phyloP scores from a whole-genome alignment of 805 yeast species.

The Sporopachydermia lactativora region DNA sequence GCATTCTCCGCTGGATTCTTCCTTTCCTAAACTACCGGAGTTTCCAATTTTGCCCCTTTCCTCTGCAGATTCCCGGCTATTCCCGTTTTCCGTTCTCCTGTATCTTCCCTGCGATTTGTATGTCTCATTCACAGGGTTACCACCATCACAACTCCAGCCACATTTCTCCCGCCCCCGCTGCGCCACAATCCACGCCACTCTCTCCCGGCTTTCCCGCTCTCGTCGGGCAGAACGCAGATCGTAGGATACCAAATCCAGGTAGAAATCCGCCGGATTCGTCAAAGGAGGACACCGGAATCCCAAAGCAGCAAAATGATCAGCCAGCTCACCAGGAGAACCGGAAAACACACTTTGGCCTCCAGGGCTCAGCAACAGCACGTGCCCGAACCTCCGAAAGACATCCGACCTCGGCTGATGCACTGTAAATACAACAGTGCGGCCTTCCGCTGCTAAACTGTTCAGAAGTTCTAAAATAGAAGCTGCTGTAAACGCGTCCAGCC shows the following conservation, averaged over 20 bases:
- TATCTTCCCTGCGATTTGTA: conserved; percentile 7
- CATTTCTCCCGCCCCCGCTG: conserved; percentile 21
- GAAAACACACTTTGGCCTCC: conserved; percentile 61
- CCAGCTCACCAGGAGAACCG: conserved; percentile 36
- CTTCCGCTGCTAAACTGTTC: conserved; percentile 36
- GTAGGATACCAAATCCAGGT: conserved; percentile 56
- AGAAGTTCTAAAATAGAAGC: conserved; percentile 49
- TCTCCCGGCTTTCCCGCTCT: conserved; percentile 25
- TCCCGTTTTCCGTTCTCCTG: not conserved
- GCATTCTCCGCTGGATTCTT: too few species aligned
- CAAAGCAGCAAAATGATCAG: conserved; percentile 29
- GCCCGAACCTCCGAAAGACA: conserved; percentile 50
- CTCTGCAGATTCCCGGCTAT: not conserved
- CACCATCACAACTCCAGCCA: not conserved
- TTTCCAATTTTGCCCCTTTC: not conserved
- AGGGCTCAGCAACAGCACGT: conserved; percentile 56
- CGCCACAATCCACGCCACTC: conserved; percentile 26
- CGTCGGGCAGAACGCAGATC: conserved; percentile 29
- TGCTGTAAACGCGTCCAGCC: conserved; percentile 71
- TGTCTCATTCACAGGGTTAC: not conserved
- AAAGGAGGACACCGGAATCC: conserved; percentile 46
- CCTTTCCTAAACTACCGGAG: too few species aligned
- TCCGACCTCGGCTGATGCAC: conserved; percentile 77
- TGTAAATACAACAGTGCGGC: conserved; percentile 58
- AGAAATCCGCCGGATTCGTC: conserved; percentile 61